These are phyloP conservation scores for Colletotrichum musae DNA, from an alignment of 2,329 filamentous ascomycete species.

Conservation along the genomic window DNA sequence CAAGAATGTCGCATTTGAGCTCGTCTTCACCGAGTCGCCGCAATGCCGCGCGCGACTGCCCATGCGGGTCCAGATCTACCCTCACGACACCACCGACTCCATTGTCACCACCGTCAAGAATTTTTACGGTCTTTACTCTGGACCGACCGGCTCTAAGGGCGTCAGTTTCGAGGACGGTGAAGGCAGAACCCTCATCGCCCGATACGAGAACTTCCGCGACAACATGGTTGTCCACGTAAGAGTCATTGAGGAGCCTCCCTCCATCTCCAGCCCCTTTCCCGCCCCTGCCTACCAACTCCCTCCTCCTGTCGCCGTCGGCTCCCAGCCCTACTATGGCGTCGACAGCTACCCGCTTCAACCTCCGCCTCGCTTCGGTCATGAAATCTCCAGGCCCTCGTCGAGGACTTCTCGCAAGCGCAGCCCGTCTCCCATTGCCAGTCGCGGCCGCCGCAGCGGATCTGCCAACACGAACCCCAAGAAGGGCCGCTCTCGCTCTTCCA, in stretches of 20 bases:
- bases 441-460: constrained; percentile 84
- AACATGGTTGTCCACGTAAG: constrained; percentile 96
- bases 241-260: constrained; percentile 76
- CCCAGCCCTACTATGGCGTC: constrained; percentile 71
- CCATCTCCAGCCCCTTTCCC: constrained; percentile 62
- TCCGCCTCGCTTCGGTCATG: constrained; percentile 68
- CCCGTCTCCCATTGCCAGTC: constrained; percentile 77
- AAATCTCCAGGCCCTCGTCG: constrained; percentile 77
- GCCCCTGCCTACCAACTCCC: constrained; percentile 67
- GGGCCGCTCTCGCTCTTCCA: constrained; percentile 77
- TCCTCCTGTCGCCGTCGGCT: constrained; percentile 56
- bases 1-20: constrained; percentile 86
- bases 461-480: constrained; percentile 76
- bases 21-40: constrained; percentile 77
- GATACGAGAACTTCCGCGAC: constrained; percentile 94
- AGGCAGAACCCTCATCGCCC: constrained; percentile 92
- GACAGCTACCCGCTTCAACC: constrained; percentile 62
- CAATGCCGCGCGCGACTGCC: constrained; percentile 82
- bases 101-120: constrained; percentile 99
- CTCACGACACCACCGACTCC: constrained; percentile 96
- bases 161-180: constrained; percentile 95
- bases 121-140: constrained; percentile 96
- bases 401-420: constrained; percentile 83
- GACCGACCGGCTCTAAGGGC: constrained; percentile 77
- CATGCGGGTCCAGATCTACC: constrained; percentile 92